Base-by-base conservation (phyloP, 169 alveolate genomes). In the Cystoisospora suis region DNA sequence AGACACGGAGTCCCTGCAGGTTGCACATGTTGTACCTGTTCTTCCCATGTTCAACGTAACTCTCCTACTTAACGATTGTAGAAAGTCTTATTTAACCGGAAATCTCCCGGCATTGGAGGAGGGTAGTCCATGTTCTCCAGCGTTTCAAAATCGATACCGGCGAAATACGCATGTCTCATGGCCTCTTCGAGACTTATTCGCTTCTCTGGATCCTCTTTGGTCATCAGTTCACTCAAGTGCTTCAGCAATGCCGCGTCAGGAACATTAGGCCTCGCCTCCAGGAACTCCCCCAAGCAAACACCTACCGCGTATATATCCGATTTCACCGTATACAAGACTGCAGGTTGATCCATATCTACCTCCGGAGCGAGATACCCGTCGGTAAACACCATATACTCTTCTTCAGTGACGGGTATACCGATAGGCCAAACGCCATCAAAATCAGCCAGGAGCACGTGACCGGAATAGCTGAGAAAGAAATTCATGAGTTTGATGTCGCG, bases 391-490 rank as follows among this genome's bases (percentile, higher is more conserved):
- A 69, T 20, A 17, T 69, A 69, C n/a, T 38, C 15, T 12, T 7
- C n/a, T 5, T 46, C 53, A 5, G 15, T 7, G 58, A 38, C 53
- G 3, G 65, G 69, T 17, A 77, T 44, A 9, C 87, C 87, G 32
- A 44, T 36, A 5, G 69, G 69, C 69, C 69, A 44, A 44, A 77
- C 69, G 20, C 69, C 69, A 17, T 77, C 87, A 23, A 77, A 44
- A 44, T 77, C 87, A 7, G 69, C 87, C 27, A 77, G 42, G 17
- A 45, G 44, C 29, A 77, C 42, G 69, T 77, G 87, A 5, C 87
- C 87, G 70, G 23, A 40, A n/a, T 3, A 46, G n/a, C 44, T 5
- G 42, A 77, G 46, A 29, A 44, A 46, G 69, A 45, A 77, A n/a
- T 77, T 77, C 20, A n/a, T 44, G 29, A n/a, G 69, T 44, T 42